phyloP scores from a whole-genome alignment of 2,329 filamentous ascomycete species.

The Pseudocercospora crystallina region DNA sequence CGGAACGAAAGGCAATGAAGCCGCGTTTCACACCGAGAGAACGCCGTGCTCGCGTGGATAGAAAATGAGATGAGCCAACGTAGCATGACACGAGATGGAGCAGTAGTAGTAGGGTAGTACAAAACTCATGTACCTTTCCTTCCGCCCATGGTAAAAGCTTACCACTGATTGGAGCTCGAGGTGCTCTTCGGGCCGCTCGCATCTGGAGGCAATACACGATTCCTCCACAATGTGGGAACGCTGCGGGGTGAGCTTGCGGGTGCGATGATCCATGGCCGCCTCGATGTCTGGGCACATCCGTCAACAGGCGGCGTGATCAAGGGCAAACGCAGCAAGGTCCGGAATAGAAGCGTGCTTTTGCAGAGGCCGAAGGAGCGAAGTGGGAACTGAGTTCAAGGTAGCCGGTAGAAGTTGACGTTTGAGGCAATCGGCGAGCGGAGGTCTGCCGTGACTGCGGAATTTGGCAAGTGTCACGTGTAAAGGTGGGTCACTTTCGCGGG shows the following conservation, averaged over 20 bases:
- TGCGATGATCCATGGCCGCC: no score
- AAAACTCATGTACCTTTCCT: conserved; percentile 5
- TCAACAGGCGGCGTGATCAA: no score
- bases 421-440: no score
- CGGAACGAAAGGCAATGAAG: conserved; percentile 9
- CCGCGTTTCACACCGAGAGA: conserved; percentile 2
- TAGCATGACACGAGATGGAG: not conserved
- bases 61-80: not conserved
- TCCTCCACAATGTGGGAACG: no score
- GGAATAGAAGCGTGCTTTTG: not conserved
- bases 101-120: no score
- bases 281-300: no score
- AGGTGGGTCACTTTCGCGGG: no score
- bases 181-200: not conserved
- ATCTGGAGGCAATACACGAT: no score
- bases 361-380: not conserved
- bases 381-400: not conserved
- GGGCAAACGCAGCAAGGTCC: conserved; percentile 13
- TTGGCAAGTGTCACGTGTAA: no score
- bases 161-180: conserved; percentile 19
- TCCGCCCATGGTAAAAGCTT: conserved; percentile 18
- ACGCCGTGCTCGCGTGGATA: not conserved
- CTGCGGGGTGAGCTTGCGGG: no score
- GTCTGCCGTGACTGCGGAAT: no score
- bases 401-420: no score